Evolutionary conservation across 1,284 basidiomycete genomes (phyloP), one percentile per base, ranked within the genome.

Genomic region (Pulchroboletus neoregius): DNA sequence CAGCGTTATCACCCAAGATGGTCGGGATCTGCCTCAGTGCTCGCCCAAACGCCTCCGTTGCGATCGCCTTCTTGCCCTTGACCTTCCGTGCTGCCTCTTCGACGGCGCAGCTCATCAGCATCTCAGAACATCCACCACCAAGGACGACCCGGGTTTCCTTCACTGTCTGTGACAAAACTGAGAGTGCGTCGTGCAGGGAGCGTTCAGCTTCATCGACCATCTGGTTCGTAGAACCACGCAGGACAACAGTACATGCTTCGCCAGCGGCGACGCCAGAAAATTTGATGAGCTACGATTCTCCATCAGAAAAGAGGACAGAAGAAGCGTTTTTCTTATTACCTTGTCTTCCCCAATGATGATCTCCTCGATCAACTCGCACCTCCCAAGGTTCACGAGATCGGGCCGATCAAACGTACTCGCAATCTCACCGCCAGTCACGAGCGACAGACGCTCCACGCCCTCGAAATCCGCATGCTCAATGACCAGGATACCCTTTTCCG

Each of bases 381-480:
- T 78, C 20, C 96, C 96, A 12, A 99, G 82, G 68, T 92, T 93
- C 52, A 99, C 94, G 39, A 91, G 79, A 60, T 96, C 92, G 0
- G 96, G 93, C 24, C 87, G 78, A 48, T 97, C 95, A 60, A 99
- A 99, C 0, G 95, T 98, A 57, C 86, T 91, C 0, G 93, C 88
- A 56, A 99, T 98, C 72, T 99, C 96, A 39, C 96, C 96, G 13
- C 96, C 96, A 11, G 95, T 98, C 18, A 99, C 96, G 5, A 99
- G 78, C 1, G 94, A 94, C 30, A 99, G 67, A 27, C 96, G 80
- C 70, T 99, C 96, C 8, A 99, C 96, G 51, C 96, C 96, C 67
- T 99, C 96, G 63, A 99, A 99, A 68, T 99, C 95, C 22, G 96
- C 96, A 63, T 99, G 96, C 67, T 99, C 96, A 57, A 99, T 99